phyloP scores from a whole-genome alignment of 768 basidiomycete species.

The Cubamyces lactineus region DNA sequence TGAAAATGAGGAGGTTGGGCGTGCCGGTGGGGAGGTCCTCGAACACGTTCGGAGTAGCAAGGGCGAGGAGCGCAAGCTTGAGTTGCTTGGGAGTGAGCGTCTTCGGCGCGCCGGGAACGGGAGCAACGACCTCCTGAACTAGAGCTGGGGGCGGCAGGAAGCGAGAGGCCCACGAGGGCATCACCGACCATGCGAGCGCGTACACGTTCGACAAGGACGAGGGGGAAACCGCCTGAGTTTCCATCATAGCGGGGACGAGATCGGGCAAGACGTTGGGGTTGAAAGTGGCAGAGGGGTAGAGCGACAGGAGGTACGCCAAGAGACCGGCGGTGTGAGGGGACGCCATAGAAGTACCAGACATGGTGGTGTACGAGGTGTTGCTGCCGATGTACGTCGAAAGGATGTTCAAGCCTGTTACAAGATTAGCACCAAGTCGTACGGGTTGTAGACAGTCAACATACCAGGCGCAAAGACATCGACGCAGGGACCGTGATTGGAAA shows the following conservation, averaged over 20 bases:
- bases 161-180: constrained; percentile 60
- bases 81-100: constrained; percentile 69
- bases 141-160: constrained; percentile 60
- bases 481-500: constrained; percentile 90
- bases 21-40: constrained; percentile 51
- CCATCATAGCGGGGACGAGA: constrained; percentile 40
- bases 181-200: constrained; percentile 52
- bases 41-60: constrained; percentile 60
- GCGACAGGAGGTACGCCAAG: constrained; percentile 88
- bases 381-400: constrained; percentile 83
- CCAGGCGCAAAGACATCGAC: constrained; percentile 94
- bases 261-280: constrained; percentile 50
- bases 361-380: constrained; percentile 61
- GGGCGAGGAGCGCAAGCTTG: constrained; percentile 69
- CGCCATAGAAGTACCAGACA: constrained; percentile 95
- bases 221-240: constrained; percentile 39
- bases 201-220: constrained; percentile 53
- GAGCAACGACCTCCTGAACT: constrained; percentile 45
- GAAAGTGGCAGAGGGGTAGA: constrained; percentile 74
- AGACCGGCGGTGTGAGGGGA: constrained; percentile 91
- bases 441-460: constrained; percentile 27
- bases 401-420: constrained; percentile 72
- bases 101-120: constrained; percentile 46
- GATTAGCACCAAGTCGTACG: background rate
- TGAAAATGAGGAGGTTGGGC: constrained; percentile 76